Evolutionary conservation across 352 stramenopile genomes (phyloP).

Genomic region (Blastocystis sp.): DNA sequence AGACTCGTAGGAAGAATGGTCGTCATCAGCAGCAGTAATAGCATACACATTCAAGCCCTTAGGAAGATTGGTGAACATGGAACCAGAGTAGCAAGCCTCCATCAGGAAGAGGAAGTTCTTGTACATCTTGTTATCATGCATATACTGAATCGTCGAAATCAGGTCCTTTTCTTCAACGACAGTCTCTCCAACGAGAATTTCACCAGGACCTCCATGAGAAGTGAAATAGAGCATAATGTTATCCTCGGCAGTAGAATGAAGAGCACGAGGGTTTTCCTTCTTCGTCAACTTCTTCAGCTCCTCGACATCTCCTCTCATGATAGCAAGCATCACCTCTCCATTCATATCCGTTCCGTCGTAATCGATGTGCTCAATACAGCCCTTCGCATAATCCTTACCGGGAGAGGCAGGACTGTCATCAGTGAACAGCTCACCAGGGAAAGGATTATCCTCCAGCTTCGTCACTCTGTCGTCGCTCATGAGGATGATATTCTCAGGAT

Average conservation of each 20-base stretch:
- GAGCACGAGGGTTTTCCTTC: slow-evolving; percentile 42
- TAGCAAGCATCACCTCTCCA: slow-evolving; percentile 27
- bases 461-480: neutral
- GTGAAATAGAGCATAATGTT: slow-evolving; percentile 81
- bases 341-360: slow-evolving; percentile 9
- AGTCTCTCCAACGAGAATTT: slow-evolving; percentile 71
- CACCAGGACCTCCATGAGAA: slow-evolving; percentile 73
- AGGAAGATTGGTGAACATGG: slow-evolving; percentile 75
- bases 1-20: slow-evolving; percentile 74
- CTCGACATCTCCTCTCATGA: slow-evolving; percentile 44
- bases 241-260: slow-evolving; percentile 64
- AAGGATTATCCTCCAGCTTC: neutral
- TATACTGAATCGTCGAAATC: slow-evolving; percentile 67
- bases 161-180: slow-evolving; percentile 69
- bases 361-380: slow-evolving; percentile 30
- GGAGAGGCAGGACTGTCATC: slow-evolving; percentile 29
- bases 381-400: slow-evolving; percentile 31
- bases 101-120: slow-evolving; percentile 79
- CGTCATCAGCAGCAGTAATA: slow-evolving; percentile 65
- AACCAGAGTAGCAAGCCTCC: slow-evolving; percentile 79
- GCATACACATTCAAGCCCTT: slow-evolving; percentile 67
- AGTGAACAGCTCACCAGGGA: slow-evolving; percentile 46
- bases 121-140: slow-evolving; percentile 74
- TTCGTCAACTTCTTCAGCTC: slow-evolving; percentile 61
- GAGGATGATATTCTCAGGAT: slow-evolving; percentile 39